Evolutionary conservation across 768 basidiomycete genomes (phyloP), one percentile per base, ranked within the genome.

Genomic region (Leccinum variicolor): DNA sequence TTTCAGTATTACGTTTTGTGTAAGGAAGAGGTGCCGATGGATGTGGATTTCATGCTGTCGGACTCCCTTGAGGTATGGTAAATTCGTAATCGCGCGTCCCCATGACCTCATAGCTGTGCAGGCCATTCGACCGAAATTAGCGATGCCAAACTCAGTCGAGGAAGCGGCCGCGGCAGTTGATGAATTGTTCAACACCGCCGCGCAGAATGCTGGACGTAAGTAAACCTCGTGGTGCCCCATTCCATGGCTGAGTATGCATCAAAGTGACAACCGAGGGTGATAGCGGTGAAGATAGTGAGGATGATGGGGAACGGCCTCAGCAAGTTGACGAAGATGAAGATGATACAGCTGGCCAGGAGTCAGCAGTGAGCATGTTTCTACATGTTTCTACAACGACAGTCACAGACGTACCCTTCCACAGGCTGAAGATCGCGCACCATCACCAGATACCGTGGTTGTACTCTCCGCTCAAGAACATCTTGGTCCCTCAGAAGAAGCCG

Each of bases 1-100:
- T 36, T 21, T 51, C 58, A 87, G 84, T 87, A 94, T 57, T 99
- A 98, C 71, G 79, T 90, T 15, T 79, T 87, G n/a, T 92, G 90
- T 77, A 99, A 99, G 74, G 81, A 86, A 47, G 78, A 85, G 23
- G 71, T 95, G n/a, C 89, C 97, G 0, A 95, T 98, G 94, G 97
- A 99, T 61, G 89, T 97, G 11, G 95, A 97, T 53, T 99, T 98
- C 74, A 96, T 98, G 93, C 72, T 97, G 7, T 85, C 86, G 0
- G 97, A 99, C 71, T 97, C 96, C 1, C 73, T 99, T 9, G 95
- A 98, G 76, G 93, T 93, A 62, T 63, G 75, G 58, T 4, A 17
- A 31, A 31, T 25, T 53, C 47, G 26, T 52, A 49, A 3, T 4
- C 50, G 21, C 50, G 21, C 41, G 45, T 50, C 4, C 28, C 15